Evolutionary conservation across 768 basidiomycete species (phyloP), one percentile per base, ranked within the genome.

Genomic region (Phanerochaete carnosa): DNA sequence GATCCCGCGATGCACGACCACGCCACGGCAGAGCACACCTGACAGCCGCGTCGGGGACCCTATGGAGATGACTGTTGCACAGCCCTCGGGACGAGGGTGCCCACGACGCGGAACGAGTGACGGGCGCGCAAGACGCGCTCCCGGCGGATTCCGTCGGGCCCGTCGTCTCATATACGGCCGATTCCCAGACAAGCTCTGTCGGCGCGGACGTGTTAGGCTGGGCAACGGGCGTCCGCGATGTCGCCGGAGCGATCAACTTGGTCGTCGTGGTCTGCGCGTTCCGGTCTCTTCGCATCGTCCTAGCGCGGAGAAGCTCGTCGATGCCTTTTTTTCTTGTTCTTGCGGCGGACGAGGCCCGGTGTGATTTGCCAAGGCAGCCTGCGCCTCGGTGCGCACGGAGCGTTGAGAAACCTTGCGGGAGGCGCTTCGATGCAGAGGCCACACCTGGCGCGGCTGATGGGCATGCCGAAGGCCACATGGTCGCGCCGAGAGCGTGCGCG

Each of bases 191-290:
- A 81, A 83, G 59, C 71, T 84, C 0, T 75, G 69, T 80, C n/a
- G 82, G 75, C 2, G 83, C 80, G 1, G 66, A 88, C 28, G 76
- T 88, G 54, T 80, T 88, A 71, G 87, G 87, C 16, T 89, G 88
- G 88, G n/a, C n/a, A n/a, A n/a, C n/a, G n/a, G 85, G 83, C 9
- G 80, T 88, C 54, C 79, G 84, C 0, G 77, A 84, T 61, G 72
- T 84, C 2, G 75, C 81, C 0, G 71, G 82, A 55, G 79, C 87
- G 77, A 78, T 88, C 59, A 81, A 78, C 66, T 88, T 86, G 0
- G 85, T 86, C 46, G 83, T n/a, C n/a, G n/a, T n/a, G n/a, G n/a
- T n/a, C n/a, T n/a, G n/a, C n/a, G n/a, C n/a, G n/a, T n/a, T n/a
- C n/a, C n/a, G n/a, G n/a, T n/a, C n/a, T n/a, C n/a, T n/a, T n/a